These are phyloP conservation scores for Calocybe cyanea DNA, from an alignment of 768 basidiomycete genomes.

Conservation along the genomic window DNA sequence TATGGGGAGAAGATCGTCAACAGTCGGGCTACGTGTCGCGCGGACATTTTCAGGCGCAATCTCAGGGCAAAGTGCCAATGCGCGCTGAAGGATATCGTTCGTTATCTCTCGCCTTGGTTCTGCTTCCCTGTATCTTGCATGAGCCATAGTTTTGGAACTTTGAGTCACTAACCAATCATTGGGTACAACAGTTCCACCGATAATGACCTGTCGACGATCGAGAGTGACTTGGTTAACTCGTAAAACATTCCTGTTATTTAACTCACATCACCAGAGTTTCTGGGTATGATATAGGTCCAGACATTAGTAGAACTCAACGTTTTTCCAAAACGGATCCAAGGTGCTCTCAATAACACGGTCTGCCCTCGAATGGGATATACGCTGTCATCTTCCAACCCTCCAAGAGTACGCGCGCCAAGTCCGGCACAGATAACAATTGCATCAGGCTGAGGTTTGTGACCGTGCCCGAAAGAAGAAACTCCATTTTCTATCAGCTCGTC, in stretches of 20 bases:
- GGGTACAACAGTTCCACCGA: conserved; percentile 55
- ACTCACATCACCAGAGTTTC: conserved; percentile 47
- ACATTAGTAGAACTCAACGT: conserved; percentile 39
- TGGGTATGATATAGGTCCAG: conserved; percentile 60
- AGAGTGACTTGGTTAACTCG: no score
- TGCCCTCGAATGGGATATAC: conserved; percentile 79
- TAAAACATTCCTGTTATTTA: no score
- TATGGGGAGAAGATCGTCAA: conserved; percentile 47
- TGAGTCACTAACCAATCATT: conserved; percentile 51
- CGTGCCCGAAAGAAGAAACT: conserved; percentile 24
- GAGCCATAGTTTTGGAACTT: neutral
- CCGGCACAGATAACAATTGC: conserved; percentile 68
- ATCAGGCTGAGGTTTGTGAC: conserved; percentile 25
- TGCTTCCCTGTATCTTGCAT: conserved; percentile 44
- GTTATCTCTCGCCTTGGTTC: conserved; percentile 56
- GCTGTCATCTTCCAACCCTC: conserved; percentile 70
- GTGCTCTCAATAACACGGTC: conserved; percentile 65
- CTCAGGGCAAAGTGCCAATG: conserved; percentile 45
- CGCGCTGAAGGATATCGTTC: conserved; percentile 47
- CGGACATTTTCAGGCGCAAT: conserved; percentile 45
- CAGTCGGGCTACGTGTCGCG: conserved; percentile 33
- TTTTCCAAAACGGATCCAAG: conserved; percentile 50
- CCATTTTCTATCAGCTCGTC: conserved; percentile 58
- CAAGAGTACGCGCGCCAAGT: conserved; percentile 62
- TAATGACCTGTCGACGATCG: conserved; percentile 37